Percentiles rank a stretch among this genome's conserved stretches.
Conservation (phyloP, 768 basidiomycete genomes). For the Kwoniella botswanensis region DNA sequence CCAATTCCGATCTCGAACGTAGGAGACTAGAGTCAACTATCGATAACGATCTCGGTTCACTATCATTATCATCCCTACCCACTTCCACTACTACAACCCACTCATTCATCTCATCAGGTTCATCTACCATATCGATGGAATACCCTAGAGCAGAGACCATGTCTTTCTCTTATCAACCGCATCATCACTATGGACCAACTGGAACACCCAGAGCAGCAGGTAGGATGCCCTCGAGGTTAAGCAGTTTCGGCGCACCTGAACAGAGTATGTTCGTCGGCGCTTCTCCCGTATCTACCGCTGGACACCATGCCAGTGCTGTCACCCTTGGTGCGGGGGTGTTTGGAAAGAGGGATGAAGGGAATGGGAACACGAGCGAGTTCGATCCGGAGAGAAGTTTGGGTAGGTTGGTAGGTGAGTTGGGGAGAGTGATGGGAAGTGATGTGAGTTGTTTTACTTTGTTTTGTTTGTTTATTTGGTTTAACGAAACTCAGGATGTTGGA, state of each 20-base stretch:
- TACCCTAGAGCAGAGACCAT: conserved; percentile 28
- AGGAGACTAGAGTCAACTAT: conserved; percentile 49
- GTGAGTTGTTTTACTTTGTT: conserved; percentile 28
- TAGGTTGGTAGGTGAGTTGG: conserved; percentile 52
- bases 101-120: conserved; percentile 21
- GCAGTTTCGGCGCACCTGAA: conserved; percentile 13
- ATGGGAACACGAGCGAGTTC: conserved; percentile 68
- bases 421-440: conserved; percentile 43
- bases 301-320: conserved; percentile 86
- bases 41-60: conserved; percentile 45
- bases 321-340: conserved; percentile 84
- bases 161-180: conserved; percentile 6
- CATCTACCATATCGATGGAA: conserved; percentile 29
- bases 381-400: conserved; percentile 55
- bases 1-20: conserved; percentile 45
- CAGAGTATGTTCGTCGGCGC: conserved; percentile 40
- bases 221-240: not conserved
- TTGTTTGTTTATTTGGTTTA: too few relatives aligned
- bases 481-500: too few relatives aligned
- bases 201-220: conserved; percentile 41
- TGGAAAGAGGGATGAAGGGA: conserved; percentile 61
- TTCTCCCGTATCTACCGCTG: conserved; percentile 71
- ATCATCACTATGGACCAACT: conserved; percentile 27
- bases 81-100: conserved; percentile 17
- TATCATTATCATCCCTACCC: conserved; percentile 34